A percentile compares a stretch with the other conserved stretches of the same genome.
phyloP scores from a whole-genome alignment of 768 basidiomycete genomes.

The Auriscalpium orientale region DNA sequence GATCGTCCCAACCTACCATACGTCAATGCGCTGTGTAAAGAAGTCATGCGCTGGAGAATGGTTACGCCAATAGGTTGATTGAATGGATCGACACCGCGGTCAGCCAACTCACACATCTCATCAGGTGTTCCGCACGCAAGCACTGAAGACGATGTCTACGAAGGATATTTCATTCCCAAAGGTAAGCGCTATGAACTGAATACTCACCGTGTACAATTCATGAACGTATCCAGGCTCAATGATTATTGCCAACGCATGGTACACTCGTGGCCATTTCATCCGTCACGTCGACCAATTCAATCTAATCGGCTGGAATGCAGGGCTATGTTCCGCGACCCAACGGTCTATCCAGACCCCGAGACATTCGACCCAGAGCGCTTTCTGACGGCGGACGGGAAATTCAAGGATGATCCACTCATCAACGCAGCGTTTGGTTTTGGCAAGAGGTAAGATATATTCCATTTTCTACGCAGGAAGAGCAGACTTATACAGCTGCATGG shows the following conservation, averaged over 20 bases:
- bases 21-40: conserved; percentile 19
- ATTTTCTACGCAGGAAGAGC: too few relatives aligned
- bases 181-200: background rate
- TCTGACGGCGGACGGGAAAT: conserved; percentile 3
- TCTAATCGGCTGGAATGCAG: background rate
- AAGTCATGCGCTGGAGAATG: conserved; percentile 19
- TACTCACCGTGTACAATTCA: background rate
- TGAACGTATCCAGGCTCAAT: background rate
- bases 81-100: too few relatives aligned
- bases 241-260: conserved; percentile 5
- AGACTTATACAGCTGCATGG: too few relatives aligned
- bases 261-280: background rate
- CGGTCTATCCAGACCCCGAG: conserved; percentile 7
- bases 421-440: conserved; percentile 1
- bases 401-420: conserved; percentile 4
- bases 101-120: too few relatives aligned
- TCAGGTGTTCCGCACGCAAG: background rate
- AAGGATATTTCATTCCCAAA: conserved; percentile 4
- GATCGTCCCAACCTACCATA: conserved; percentile 21
- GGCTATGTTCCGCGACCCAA: conserved; percentile 7
- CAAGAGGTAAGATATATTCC: background rate
- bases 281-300: background rate
- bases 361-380: conserved; percentile 12
- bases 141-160: conserved; percentile 3
- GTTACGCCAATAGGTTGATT: conserved; percentile 1